A percentile compares a stretch with the other conserved stretches of the same genome.
phyloP scores from a whole-genome alignment of 1,284 basidiomycete genomes.

The Xerocomus minutiporus region DNA sequence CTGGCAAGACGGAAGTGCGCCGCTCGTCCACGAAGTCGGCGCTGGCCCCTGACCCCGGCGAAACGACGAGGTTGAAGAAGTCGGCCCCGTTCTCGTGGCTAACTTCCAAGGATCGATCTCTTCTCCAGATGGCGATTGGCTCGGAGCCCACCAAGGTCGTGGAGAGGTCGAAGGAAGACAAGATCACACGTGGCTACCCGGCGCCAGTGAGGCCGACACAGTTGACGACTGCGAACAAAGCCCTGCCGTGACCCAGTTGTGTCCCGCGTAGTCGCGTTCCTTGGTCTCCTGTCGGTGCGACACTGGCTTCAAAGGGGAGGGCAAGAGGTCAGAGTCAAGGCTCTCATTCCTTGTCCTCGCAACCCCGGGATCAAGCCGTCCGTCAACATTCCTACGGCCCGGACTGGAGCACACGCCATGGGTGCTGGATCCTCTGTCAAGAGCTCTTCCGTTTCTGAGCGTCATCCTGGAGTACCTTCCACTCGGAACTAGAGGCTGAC shows the following conservation, averaged over 20 bases:
- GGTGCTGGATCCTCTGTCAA: background rate
- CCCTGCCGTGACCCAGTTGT: conserved; percentile 2
- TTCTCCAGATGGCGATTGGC: background rate
- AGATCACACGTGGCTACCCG: background rate
- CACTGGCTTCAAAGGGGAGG: background rate
- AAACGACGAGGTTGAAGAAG: background rate
- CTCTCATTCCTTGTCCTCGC: background rate
- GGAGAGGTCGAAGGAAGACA: background rate
- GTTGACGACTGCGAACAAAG: background rate
- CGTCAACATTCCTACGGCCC: background rate
- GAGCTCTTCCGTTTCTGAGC: background rate
- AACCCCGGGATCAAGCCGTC: background rate
- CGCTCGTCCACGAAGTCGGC: background rate
- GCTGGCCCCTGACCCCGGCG: background rate
- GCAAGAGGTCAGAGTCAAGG: background rate
- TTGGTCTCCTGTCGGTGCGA: background rate
- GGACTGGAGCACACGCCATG: background rate
- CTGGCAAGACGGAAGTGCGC: background rate
- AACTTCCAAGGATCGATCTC: too few relatives aligned
- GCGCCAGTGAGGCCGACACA: too few relatives aligned
- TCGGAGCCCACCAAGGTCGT: background rate
- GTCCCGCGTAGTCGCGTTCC: background rate
- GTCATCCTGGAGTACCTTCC: background rate
- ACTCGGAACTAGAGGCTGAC: background rate
- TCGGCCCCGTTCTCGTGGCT: too few relatives aligned